phyloP scores from a whole-genome alignment of 495 filamentous ascomycete species.

The Neurospora sp. region DNA sequence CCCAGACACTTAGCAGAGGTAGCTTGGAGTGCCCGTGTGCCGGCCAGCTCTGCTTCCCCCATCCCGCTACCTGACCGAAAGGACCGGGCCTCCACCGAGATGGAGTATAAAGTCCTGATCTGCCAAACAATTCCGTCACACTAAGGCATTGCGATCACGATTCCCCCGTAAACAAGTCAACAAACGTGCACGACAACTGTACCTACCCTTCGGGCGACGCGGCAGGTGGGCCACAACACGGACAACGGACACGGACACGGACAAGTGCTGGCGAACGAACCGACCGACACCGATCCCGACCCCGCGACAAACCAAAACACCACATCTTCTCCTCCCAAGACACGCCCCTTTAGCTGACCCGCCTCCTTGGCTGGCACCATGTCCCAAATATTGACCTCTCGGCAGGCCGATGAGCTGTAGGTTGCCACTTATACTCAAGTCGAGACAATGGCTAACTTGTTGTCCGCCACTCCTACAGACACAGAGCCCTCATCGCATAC shows the following conservation, averaged over 20 bases:
- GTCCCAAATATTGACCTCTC: slow-evolving; percentile 64
- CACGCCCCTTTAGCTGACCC: background rate
- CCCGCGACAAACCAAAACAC: slow-evolving; percentile 1
- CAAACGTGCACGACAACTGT: background rate
- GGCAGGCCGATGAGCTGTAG: slow-evolving; percentile 86
- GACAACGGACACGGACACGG: slow-evolving; percentile 2
- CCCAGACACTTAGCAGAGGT: background rate
- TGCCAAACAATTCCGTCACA: background rate
- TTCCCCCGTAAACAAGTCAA: background rate
- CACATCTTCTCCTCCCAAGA: slow-evolving; percentile 5
- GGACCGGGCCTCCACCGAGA: background rate
- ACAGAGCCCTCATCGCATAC: slow-evolving; percentile 87
- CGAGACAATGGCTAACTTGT: slow-evolving; percentile 6
- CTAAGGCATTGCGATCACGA: background rate
- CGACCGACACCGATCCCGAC: background rate
- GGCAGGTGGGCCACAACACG: background rate
- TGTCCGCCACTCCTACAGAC: slow-evolving; percentile 38
- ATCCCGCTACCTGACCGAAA: background rate
- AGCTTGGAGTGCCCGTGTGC: background rate
- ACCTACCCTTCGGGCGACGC: background rate
- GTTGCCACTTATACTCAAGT: slow-evolving; percentile 13
- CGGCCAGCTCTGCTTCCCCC: background rate
- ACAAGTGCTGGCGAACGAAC: background rate
- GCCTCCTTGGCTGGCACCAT: slow-evolving; percentile 32
- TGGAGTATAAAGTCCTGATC: background rate